Conservation (phyloP, 805 yeast genomes). For the Candida coquimbonensis region DNA sequence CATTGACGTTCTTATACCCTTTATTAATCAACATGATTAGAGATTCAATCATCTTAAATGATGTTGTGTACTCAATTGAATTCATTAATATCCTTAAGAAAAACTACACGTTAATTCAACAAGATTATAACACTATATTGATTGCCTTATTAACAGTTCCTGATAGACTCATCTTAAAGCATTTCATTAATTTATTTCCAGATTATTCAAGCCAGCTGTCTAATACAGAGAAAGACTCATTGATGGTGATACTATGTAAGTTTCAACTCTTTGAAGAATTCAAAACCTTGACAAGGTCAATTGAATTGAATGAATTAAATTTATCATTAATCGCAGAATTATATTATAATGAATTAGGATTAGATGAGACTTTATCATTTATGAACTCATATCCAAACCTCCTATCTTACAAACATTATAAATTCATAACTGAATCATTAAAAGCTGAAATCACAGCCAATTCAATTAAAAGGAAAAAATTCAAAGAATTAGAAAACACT, state of each 20-base stretch:
- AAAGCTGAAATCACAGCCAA: conserved; percentile 1
- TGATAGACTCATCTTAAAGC: neutral
- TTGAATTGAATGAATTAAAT: neutral
- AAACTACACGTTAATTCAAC: neutral
- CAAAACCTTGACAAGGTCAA: neutral
- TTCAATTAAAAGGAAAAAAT: conserved; percentile 6
- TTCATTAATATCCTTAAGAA: neutral
- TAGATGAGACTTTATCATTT: neutral
- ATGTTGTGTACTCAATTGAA: conserved; percentile 3
- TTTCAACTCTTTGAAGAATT: neutral
- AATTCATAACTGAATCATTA: conserved; percentile 7
- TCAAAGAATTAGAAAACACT: neutral
- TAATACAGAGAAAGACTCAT: neutral
- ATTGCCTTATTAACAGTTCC: conserved; percentile 1
- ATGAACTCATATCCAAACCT: neutral
- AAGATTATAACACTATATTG: conserved; percentile 10
- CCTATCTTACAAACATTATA: conserved; percentile 6
- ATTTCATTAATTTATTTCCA: neutral
- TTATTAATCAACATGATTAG: conserved; percentile 7
- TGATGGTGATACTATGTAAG: neutral
- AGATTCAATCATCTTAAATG: conserved; percentile 3
- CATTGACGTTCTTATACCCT: conserved; percentile 5
- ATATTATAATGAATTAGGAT: conserved; percentile 1
- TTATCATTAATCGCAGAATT: neutral
- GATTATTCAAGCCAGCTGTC: neutral